phyloP scores from a whole-genome alignment of 2,329 filamentous ascomycete species.

The Fusarium verrucosum region DNA sequence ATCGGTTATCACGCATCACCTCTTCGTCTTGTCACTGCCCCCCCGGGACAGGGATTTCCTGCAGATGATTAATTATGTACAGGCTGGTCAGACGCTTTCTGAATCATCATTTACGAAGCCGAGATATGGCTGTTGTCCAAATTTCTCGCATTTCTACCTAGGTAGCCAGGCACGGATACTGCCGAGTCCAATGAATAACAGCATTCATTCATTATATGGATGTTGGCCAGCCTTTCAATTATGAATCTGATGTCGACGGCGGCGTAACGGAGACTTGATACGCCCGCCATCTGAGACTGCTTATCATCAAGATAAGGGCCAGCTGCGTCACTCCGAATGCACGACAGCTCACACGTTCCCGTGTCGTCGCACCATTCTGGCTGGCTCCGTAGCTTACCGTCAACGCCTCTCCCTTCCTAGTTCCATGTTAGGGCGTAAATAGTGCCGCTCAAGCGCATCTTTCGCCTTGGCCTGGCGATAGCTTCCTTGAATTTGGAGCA shows the following conservation, averaged over 20 bases:
- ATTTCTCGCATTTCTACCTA: background rate
- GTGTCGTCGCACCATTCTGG: background rate
- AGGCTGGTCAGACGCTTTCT: constrained; percentile 16
- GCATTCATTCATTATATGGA: too few species aligned
- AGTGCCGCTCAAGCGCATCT: constrained; percentile 8
- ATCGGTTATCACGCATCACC: constrained; percentile 12
- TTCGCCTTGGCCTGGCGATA: constrained; percentile 12
- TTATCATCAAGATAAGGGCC: background rate
- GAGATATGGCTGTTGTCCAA: background rate
- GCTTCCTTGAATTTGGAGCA: constrained; percentile 16
- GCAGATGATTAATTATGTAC: constrained; percentile 28
- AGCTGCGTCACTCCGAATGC: constrained; percentile 23
- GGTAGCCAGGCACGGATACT: too few species aligned
- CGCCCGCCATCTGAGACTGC: background rate
- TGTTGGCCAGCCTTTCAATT: background rate
- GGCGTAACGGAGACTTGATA: constrained; percentile 10
- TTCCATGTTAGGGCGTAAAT: constrained; percentile 13
- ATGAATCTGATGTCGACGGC: background rate
- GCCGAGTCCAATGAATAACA: background rate
- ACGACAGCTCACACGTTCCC: constrained; percentile 21
- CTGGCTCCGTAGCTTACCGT: constrained; percentile 1
- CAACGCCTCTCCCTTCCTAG: constrained; percentile 35
- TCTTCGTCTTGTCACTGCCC: constrained; percentile 7
- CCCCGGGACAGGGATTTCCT: constrained; percentile 15
- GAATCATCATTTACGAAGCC: background rate